Conservation (phyloP, 2,329 filamentous ascomycete genomes). For the Aspergillus terreus region DNA sequence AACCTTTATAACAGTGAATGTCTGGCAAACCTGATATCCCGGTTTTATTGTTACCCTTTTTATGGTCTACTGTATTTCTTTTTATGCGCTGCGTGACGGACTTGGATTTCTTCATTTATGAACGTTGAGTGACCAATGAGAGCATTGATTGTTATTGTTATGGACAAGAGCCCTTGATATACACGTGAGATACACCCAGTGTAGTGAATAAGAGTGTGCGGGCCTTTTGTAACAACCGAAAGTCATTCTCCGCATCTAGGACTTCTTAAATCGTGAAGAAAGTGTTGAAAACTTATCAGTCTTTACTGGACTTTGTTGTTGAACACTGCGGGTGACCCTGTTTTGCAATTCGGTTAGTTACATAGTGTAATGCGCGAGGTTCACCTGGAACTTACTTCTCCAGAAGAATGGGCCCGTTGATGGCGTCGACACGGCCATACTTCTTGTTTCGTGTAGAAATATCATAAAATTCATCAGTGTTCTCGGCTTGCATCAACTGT, state of each 20-base stretch:
- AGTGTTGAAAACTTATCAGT: slow-evolving; percentile 66
- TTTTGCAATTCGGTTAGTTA: slow-evolving; percentile 15
- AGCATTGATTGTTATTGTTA: neutral
- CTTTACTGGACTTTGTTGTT: slow-evolving; percentile 55
- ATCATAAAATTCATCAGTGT: slow-evolving; percentile 96
- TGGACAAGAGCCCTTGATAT: neutral
- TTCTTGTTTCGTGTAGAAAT: slow-evolving; percentile 85
- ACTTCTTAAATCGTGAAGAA: slow-evolving; percentile 68
- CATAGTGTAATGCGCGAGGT: neutral
- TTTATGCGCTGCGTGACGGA: neutral
- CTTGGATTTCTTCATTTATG: neutral
- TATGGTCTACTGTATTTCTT: neutral
- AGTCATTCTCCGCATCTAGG: neutral
- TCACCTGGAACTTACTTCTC: slow-evolving; percentile 66
- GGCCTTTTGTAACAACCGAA: neutral
- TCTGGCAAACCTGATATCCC: too few relatives aligned
- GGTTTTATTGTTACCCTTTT: too few relatives aligned
- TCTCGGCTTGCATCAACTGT: slow-evolving; percentile 77
- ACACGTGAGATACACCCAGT: neutral
- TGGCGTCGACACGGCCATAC: slow-evolving; percentile 85
- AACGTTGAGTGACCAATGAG: neutral
- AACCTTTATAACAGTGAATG: too few relatives aligned
- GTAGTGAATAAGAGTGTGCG: neutral
- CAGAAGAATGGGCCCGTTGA: slow-evolving; percentile 83
- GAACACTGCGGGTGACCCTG: slow-evolving; percentile 62